Evolutionary conservation across 164 flowering plant species (phyloP).

Genomic region (Aristolochia contorta): DNA sequence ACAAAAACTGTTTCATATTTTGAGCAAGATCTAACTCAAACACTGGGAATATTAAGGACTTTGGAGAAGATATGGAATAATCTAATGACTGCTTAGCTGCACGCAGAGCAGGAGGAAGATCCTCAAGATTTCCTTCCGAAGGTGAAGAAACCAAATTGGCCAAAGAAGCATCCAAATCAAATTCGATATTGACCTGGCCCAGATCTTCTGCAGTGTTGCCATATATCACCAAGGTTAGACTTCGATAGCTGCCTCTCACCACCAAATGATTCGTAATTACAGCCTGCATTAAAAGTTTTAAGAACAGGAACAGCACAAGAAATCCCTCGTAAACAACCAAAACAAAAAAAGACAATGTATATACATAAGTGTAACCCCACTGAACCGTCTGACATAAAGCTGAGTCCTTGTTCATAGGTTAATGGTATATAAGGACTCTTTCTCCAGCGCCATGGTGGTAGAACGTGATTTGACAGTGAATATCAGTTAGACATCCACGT

Average conservation of each 20-base stretch:
- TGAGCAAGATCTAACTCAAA: conserved; percentile 39
- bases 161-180: conserved; percentile 80
- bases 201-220: conserved; percentile 96
- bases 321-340: background rate
- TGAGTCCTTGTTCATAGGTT: too few species aligned
- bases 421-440: too few species aligned
- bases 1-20: conserved; percentile 50
- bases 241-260: conserved; percentile 94
- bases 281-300: conserved; percentile 46
- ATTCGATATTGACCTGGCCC: conserved; percentile 89
- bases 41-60: conserved; percentile 33
- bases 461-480: too few species aligned
- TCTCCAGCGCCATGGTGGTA: too few species aligned
- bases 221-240: conserved; percentile 83
- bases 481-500: too few species aligned
- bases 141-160: conserved; percentile 54
- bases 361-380: too few species aligned
- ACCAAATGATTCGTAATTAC: conserved; percentile 90
- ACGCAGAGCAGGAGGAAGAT: conserved; percentile 69
- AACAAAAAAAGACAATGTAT: too few species aligned
- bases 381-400: too few species aligned
- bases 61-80: conserved; percentile 41
- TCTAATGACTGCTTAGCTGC: conserved; percentile 37
- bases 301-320: background rate
- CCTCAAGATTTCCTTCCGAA: conserved; percentile 77